Conservation (phyloP, 768 basidiomycete genomes). For the Boletus speciosus region DNA sequence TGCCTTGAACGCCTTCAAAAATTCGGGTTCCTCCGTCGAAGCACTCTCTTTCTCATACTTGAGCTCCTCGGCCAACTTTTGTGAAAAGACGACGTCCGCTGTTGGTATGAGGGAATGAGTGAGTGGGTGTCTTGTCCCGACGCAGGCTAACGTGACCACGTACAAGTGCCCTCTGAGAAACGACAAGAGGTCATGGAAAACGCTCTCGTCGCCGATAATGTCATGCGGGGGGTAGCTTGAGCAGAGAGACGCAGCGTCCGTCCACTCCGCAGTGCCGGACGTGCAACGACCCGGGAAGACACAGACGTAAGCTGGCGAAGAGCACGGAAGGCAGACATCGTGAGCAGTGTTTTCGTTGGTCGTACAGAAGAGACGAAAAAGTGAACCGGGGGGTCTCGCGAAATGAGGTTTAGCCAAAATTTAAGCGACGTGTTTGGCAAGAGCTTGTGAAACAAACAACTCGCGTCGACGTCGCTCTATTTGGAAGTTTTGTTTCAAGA, state of each 20-base stretch:
- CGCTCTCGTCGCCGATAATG: conserved; percentile 30
- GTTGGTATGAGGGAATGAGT: background rate
- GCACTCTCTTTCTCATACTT: conserved; percentile 74
- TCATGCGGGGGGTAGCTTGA: conserved; percentile 11
- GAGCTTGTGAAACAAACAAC: conserved; percentile 31
- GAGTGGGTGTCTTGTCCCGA: background rate
- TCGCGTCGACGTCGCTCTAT: background rate
- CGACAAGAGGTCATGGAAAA: conserved; percentile 40
- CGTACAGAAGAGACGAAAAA: background rate
- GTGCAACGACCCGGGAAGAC: conserved; percentile 37
- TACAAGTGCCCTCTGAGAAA: conserved; percentile 44
- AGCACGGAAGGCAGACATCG: conserved; percentile 62
- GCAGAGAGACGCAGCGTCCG: conserved; percentile 18
- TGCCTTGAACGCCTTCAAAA: conserved; percentile 68
- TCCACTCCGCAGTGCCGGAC: conserved; percentile 25
- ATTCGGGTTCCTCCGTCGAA: conserved; percentile 56
- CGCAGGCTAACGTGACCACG: conserved; percentile 7
- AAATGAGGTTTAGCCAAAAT: conserved; percentile 13
- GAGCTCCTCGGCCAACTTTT: conserved; percentile 79
- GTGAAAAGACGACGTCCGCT: conserved; percentile 74
- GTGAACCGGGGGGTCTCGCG: background rate
- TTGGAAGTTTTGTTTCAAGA: conserved; percentile 12
- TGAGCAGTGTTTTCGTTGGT: conserved; percentile 4
- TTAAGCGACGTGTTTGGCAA: conserved; percentile 33
- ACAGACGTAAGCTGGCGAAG: conserved; percentile 53